Conservation (phyloP, 1,139 yeast species). For the Pichia sp. region DNA sequence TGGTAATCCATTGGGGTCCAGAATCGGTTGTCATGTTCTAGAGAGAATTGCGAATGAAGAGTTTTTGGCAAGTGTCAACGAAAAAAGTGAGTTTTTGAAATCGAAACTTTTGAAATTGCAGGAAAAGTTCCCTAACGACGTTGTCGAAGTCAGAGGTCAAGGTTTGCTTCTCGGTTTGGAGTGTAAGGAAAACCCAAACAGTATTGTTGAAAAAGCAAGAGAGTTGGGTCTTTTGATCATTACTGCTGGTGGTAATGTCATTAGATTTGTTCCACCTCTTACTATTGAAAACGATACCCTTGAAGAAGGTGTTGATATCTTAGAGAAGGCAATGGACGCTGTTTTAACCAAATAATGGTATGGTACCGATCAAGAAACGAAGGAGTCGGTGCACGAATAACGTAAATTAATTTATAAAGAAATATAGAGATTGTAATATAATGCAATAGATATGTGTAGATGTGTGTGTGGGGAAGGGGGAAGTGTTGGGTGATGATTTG, state of each 20-base stretch:
- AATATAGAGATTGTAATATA: no score
- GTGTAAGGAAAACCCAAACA: slow-evolving; percentile 57
- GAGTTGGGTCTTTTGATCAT: slow-evolving; percentile 75
- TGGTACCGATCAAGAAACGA: no score
- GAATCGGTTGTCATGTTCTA: slow-evolving; percentile 71
- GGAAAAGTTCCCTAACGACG: slow-evolving; percentile 47
- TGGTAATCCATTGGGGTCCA: slow-evolving; percentile 88
- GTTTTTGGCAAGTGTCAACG: slow-evolving; percentile 51
- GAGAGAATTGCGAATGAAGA: slow-evolving; percentile 52
- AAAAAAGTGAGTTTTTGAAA: slow-evolving; percentile 48
- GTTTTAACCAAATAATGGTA: no score
- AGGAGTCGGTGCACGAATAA: no score
- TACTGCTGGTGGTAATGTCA: slow-evolving; percentile 85
- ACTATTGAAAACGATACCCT: slow-evolving; percentile 68
- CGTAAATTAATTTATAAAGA: no score
- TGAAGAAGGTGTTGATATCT: slow-evolving; percentile 59
- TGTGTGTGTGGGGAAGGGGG: no score
- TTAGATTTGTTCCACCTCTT: slow-evolving; percentile 88
- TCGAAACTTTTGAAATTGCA: slow-evolving; percentile 44
- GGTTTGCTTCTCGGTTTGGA: slow-evolving; percentile 85
- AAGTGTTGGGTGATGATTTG: no score
- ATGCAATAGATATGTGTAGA: no score
- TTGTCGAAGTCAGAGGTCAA: slow-evolving; percentile 70
- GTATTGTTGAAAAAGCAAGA: slow-evolving; percentile 59
- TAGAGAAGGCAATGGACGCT: slow-evolving; percentile 39